These are phyloP conservation scores for Thraustotheca clavata DNA, from an alignment of 352 stramenopile genomes.

Conservation along the genomic window DNA sequence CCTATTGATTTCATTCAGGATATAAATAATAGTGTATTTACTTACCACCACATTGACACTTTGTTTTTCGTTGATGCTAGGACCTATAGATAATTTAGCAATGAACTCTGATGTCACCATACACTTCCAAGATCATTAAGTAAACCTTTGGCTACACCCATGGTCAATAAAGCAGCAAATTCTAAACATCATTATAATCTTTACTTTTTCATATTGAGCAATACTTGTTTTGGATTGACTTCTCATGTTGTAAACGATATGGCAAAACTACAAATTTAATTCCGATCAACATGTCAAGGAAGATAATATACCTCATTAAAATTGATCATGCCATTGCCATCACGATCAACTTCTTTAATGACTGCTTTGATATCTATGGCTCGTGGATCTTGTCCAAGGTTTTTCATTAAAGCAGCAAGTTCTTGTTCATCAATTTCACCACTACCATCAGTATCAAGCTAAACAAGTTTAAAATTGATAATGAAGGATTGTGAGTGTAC, in stretches of 20 bases:
- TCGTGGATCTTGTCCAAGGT: constrained; percentile 36
- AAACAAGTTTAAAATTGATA: neutral
- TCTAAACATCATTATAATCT: constrained; percentile 18
- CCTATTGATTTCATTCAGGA: constrained; percentile 52
- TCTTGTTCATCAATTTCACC: constrained; percentile 61
- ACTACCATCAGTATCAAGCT: constrained; percentile 55
- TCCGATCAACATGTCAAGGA: neutral
- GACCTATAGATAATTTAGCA: constrained; percentile 1
- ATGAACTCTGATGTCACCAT: constrained; percentile 21
- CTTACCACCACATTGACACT: constrained; percentile 12
- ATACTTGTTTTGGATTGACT: constrained; percentile 11
- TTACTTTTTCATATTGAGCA: neutral
- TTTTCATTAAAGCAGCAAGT: constrained; percentile 47
- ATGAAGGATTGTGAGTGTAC: neutral
- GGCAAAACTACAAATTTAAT: constrained; percentile 17
- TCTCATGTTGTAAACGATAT: constrained; percentile 23
- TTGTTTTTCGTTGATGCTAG: neutral
- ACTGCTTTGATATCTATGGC: constrained; percentile 49
- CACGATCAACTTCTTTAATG: constrained; percentile 52
- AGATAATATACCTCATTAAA: constrained; percentile 14
- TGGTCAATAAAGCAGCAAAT: constrained; percentile 41
- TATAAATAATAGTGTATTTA: neutral
- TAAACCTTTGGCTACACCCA: constrained; percentile 54
- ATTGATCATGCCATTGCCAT: constrained; percentile 54
- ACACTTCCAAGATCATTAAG: constrained; percentile 59